phyloP scores from a whole-genome alignment of 1,284 basidiomycete genomes.

The Papiliotrema fonsecae region DNA sequence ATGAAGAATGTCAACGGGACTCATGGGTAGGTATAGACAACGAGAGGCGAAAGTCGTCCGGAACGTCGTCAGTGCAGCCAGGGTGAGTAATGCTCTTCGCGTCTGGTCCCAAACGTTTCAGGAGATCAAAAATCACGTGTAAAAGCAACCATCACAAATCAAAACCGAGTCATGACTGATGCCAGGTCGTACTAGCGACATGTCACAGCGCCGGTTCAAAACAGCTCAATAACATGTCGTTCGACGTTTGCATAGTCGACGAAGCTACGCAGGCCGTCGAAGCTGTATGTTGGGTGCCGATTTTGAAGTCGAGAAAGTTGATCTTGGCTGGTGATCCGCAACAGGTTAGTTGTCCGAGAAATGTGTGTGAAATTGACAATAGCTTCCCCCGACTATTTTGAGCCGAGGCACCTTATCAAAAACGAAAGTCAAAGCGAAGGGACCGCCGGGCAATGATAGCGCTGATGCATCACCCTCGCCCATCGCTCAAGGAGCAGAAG shows the following conservation, averaged over 20 bases:
- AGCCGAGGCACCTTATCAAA: slow-evolving; percentile 50
- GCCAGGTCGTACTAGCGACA: slow-evolving; percentile 78
- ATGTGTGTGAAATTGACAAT: slow-evolving; percentile 1
- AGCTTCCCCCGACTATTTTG: slow-evolving; percentile 85
- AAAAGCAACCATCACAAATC: too few relatives aligned
- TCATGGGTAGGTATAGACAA: slow-evolving; percentile 64
- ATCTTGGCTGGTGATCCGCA: slow-evolving; percentile 86
- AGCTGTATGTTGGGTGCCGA: slow-evolving; percentile 93
- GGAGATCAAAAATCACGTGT: too few relatives aligned
- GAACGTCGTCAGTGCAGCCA: slow-evolving; percentile 70
- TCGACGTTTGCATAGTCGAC: slow-evolving; percentile 91
- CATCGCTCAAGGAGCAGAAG: slow-evolving; percentile 1
- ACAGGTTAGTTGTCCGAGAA: slow-evolving; percentile 51
- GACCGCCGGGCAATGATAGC: too few relatives aligned
- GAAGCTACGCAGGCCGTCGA: slow-evolving; percentile 97
- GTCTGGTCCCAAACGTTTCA: too few relatives aligned
- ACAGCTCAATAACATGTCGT: slow-evolving; percentile 67
- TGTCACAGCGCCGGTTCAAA: slow-evolving; percentile 84
- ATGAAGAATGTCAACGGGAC: neutral
- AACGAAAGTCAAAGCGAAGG: slow-evolving; percentile 14
- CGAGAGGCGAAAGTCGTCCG: slow-evolving; percentile 78
- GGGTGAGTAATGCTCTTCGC: slow-evolving; percentile 50
- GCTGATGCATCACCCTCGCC: too few relatives aligned
- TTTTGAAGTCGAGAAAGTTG: slow-evolving; percentile 76
- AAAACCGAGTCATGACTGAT: neutral